phyloP scores from a whole-genome alignment of 2,329 filamentous ascomycete species.

The Stachybotrys chartarum region DNA sequence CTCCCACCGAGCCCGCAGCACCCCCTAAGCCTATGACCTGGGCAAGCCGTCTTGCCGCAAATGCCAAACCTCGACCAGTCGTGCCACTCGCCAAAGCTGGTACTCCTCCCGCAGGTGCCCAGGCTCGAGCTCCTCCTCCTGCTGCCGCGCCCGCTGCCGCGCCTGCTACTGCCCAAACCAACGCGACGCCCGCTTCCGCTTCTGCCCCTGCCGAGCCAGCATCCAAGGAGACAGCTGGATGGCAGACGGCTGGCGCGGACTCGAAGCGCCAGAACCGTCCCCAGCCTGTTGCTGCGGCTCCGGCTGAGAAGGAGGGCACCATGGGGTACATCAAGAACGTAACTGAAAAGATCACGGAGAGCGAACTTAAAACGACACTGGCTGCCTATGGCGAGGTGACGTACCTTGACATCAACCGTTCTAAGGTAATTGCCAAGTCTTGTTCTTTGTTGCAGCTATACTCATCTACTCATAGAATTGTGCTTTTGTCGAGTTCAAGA shows the following conservation, averaged over 20 bases:
- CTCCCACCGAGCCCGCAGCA: constrained; percentile 36
- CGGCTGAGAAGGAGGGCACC: constrained; percentile 65
- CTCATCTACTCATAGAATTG: constrained; percentile 61
- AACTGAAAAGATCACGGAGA: constrained; percentile 74
- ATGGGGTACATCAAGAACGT: constrained; percentile 95
- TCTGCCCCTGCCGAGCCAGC: constrained; percentile 26
- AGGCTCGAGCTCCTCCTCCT: constrained; percentile 43
- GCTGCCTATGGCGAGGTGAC: constrained; percentile 64
- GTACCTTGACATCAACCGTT: constrained; percentile 71
- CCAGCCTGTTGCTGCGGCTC: constrained; percentile 53
- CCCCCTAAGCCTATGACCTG: constrained; percentile 61
- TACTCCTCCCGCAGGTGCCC: constrained; percentile 37
- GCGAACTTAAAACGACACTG: constrained; percentile 63
- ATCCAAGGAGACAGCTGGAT: constrained; percentile 49
- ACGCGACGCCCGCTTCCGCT: constrained; percentile 18
- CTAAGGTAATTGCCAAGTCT: constrained; percentile 57
- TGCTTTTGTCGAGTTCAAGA: constrained; percentile 91
- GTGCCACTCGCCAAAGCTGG: constrained; percentile 52
- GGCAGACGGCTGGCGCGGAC: constrained; percentile 83
- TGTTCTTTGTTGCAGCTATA: not conserved
- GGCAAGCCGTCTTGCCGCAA: constrained; percentile 62
- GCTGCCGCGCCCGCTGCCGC: constrained; percentile 31
- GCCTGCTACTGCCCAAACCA: constrained; percentile 25
- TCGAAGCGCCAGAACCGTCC: constrained; percentile 76
- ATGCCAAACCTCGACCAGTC: constrained; percentile 45